phyloP scores from a whole-genome alignment of 257 asterid genomes.

The Nicotiana tabacum region DNA sequence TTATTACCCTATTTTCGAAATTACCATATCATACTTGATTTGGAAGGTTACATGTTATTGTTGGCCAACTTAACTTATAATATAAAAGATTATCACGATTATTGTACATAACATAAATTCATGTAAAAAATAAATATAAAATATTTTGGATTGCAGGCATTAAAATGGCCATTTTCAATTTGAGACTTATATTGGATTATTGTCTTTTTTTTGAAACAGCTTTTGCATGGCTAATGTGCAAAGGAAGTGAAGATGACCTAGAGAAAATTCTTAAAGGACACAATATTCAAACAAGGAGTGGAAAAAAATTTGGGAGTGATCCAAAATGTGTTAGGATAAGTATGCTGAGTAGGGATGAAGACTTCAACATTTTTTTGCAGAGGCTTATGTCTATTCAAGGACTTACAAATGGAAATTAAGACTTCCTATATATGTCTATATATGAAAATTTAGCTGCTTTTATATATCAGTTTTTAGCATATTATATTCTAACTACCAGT shows the following conservation, averaged over 20 bases:
- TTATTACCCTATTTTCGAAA: too few relatives aligned
- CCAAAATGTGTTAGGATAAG: conserved; percentile 55
- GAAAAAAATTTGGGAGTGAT: conserved; percentile 57
- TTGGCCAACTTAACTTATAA: too few relatives aligned
- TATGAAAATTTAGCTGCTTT: not conserved
- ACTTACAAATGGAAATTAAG: conserved; percentile 14
- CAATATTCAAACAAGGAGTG: conserved; percentile 52
- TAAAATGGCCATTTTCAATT: not conserved
- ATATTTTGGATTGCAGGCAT: too few relatives aligned
- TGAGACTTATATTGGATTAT: not conserved
- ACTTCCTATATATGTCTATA: not conserved
- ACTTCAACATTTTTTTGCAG: conserved; percentile 49
- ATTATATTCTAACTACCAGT: not conserved
- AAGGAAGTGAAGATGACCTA: conserved; percentile 36
- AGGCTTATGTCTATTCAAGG: conserved; percentile 45
- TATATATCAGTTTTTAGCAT: not conserved
- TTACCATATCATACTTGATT: too few relatives aligned
- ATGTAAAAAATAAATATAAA: too few relatives aligned
- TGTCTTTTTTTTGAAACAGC: conserved; percentile 32
- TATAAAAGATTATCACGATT: too few relatives aligned
- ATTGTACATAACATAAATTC: too few relatives aligned
- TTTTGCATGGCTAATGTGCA: conserved; percentile 83
- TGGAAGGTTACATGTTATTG: too few relatives aligned
- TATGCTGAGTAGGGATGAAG: conserved; percentile 32
- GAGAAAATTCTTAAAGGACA: conserved; percentile 47